These are phyloP conservation scores for Colletotrichum sublineola DNA, from an alignment of 2,329 filamentous ascomycete species.

Conservation along the genomic window DNA sequence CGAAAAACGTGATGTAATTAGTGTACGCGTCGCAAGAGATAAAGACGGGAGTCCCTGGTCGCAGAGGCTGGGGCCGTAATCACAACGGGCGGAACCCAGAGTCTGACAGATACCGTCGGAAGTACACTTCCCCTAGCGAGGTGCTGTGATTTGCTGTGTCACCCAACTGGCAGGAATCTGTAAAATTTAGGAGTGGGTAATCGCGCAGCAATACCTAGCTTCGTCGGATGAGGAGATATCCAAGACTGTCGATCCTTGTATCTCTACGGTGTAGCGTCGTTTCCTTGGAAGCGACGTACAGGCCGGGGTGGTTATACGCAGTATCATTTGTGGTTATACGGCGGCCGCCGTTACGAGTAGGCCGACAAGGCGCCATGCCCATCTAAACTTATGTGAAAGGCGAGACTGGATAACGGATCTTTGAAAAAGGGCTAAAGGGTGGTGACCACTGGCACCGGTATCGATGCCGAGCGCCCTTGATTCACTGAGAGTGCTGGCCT, in stretches of 20 bases:
- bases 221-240: background rate
- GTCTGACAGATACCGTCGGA: slow-evolving; percentile 20
- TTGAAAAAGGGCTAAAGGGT: background rate
- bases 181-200: background rate
- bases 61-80: slow-evolving; percentile 10
- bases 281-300: background rate
- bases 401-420: slow-evolving; percentile 17
- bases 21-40: background rate
- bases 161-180: background rate
- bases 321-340: background rate
- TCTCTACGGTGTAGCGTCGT: slow-evolving; percentile 3
- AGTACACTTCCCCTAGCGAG: slow-evolving; percentile 3
- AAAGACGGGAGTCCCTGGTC: slow-evolving; percentile 13
- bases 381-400: background rate
- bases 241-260: slow-evolving; percentile 16
- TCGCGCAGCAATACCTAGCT: background rate
- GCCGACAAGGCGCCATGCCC: background rate
- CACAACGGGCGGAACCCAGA: slow-evolving; percentile 13
- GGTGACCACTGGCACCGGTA: background rate
- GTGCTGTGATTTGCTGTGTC: background rate
- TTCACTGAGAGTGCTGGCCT: background rate
- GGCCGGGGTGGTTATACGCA: background rate
- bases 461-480: background rate
- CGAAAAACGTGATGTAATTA: slow-evolving; percentile 6
- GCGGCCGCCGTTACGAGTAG: background rate